These are phyloP conservation scores for Penicillium sp. DNA, from an alignment of 2,329 filamentous ascomycete genomes.

Conservation along the genomic window DNA sequence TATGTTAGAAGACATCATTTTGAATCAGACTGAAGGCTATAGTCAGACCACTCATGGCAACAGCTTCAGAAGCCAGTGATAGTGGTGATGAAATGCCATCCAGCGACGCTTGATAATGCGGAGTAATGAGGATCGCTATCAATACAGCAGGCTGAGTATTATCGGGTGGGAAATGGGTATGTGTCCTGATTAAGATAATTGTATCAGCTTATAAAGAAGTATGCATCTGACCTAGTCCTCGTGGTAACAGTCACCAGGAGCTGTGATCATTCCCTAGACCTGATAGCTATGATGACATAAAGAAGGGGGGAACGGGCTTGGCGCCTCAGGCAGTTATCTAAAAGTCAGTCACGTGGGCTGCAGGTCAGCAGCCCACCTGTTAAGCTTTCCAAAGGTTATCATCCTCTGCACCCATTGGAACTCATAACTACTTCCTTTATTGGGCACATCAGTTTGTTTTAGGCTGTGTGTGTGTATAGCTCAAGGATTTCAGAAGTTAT, in stretches of 20 bases:
- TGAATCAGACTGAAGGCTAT: conserved; percentile 12
- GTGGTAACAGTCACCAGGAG: conserved; percentile 8
- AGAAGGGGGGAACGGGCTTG: not conserved
- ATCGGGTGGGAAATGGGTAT: not conserved
- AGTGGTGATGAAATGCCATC: conserved; percentile 5
- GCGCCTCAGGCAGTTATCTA: not conserved
- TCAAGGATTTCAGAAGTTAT: too few relatives aligned
- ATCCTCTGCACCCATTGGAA: too few relatives aligned
- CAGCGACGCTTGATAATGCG: conserved; percentile 9
- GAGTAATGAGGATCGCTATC: conserved; percentile 4
- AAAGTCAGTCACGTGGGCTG: not conserved
- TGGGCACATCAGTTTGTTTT: too few relatives aligned
- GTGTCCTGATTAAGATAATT: not conserved
- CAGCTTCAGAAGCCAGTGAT: conserved; percentile 4
- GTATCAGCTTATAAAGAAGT: not conserved
- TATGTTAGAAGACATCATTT: conserved; percentile 38
- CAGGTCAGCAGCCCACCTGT: too few relatives aligned
- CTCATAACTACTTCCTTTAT: too few relatives aligned
- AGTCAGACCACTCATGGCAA: conserved; percentile 12
- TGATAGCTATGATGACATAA: conserved; percentile 15
- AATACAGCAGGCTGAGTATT: not conserved
- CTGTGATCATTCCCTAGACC: conserved; percentile 1
- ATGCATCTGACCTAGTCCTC: conserved; percentile 14
- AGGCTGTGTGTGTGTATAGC: too few relatives aligned
- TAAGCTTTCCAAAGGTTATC: too few relatives aligned